phyloP scores from a whole-genome alignment of 495 filamentous ascomycete species.

The Aspergillus kassunensis region DNA sequence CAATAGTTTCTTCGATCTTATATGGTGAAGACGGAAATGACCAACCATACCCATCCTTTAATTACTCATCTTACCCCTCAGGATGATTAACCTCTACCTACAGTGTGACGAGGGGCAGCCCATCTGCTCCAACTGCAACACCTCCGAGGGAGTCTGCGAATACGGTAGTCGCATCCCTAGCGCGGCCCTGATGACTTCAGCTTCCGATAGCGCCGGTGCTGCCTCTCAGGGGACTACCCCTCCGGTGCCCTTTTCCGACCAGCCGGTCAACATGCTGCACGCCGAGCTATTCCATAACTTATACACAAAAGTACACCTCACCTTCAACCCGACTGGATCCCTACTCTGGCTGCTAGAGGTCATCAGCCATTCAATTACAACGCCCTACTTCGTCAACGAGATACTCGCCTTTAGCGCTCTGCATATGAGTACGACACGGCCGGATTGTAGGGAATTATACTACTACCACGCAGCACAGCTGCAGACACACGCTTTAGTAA shows the following conservation, averaged over 20 bases:
- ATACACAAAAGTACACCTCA: conserved; percentile 10
- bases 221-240: too few species aligned
- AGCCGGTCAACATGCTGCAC: conserved; percentile 32
- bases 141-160: conserved; percentile 26
- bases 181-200: background rate
- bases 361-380: conserved; percentile 15
- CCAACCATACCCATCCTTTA: too few species aligned
- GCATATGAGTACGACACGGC: conserved; percentile 34
- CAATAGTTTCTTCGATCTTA: too few species aligned
- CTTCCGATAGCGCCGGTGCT: background rate
- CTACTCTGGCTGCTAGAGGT: conserved; percentile 2
- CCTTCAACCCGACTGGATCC: background rate
- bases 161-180: conserved; percentile 7
- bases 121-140: conserved; percentile 32
- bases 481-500: conserved; percentile 42
- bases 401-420: conserved; percentile 40
- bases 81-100: too few species aligned
- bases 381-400: conserved; percentile 43
- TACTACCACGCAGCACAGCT: conserved; percentile 42
- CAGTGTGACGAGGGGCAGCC: conserved; percentile 37
- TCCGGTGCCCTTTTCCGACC: conserved; percentile 9
- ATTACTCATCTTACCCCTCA: too few species aligned
- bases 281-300: conserved; percentile 30
- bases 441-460: conserved; percentile 30
- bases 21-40: too few species aligned